These are phyloP conservation scores for Coniochaeta ligniaria DNA, from an alignment of 2,329 filamentous ascomycete species.

Conservation along the genomic window DNA sequence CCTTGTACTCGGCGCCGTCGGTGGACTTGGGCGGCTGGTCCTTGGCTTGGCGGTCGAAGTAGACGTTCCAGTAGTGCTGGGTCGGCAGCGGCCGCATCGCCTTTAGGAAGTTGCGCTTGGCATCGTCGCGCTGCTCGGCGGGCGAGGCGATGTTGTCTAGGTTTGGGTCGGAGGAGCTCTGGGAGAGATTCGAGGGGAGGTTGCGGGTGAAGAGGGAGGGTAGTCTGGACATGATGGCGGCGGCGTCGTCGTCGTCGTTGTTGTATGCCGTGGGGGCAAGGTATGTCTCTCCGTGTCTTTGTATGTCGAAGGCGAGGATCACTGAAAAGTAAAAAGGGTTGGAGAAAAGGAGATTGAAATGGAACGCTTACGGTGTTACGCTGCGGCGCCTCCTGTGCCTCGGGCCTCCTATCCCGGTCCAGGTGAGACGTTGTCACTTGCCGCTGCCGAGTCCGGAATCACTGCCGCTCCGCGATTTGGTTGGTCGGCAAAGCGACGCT, in stretches of 20 bases:
- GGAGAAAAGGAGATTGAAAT: not conserved
- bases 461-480: not conserved
- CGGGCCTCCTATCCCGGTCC: not conserved
- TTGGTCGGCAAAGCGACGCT: not conserved
- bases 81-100: conserved; percentile 65
- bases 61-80: conserved; percentile 75
- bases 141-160: conserved; percentile 58
- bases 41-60: conserved; percentile 51
- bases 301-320: not conserved
- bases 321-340: not conserved
- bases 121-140: conserved; percentile 66
- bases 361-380: too few species aligned
- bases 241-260: not conserved
- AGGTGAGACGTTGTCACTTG: not conserved
- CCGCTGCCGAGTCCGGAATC: not conserved
- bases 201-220: conserved; percentile 55
- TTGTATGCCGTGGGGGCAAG: not conserved
- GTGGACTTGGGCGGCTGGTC: conserved; percentile 25
- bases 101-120: conserved; percentile 77
- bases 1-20: conserved; percentile 39
- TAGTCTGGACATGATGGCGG: conserved; percentile 43
- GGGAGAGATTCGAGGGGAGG: conserved; percentile 44
- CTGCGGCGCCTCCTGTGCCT: not conserved
- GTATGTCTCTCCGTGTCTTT: too few species aligned
- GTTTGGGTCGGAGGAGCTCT: conserved; percentile 51